These are phyloP conservation scores for Bryoglossum gracile DNA, from an alignment of 495 filamentous ascomycete species.

Conservation along the genomic window DNA sequence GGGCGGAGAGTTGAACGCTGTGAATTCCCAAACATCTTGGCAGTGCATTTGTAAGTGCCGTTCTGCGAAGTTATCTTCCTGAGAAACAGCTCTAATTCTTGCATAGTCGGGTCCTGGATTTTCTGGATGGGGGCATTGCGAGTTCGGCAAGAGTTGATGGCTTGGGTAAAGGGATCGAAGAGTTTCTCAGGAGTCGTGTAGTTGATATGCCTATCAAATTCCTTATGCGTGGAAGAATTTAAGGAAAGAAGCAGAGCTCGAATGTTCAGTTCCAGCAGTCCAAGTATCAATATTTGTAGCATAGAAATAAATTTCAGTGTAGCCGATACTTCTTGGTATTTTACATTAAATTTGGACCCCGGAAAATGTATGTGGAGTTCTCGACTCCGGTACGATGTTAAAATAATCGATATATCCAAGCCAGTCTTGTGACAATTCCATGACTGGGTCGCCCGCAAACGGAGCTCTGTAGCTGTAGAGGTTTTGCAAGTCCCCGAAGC, in stretches of 20 bases:
- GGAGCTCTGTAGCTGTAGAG: conserved; percentile 12
- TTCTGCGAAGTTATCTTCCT: conserved; percentile 47
- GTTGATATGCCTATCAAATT: conserved; percentile 42
- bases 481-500: conserved; percentile 23
- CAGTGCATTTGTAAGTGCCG: conserved; percentile 37
- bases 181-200: conserved; percentile 40
- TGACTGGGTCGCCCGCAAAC: conserved; percentile 21
- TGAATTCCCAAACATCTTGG: conserved; percentile 34
- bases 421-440: conserved; percentile 26
- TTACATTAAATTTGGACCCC: not conserved
- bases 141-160: conserved; percentile 41
- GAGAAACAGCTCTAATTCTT: conserved; percentile 39
- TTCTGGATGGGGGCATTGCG: conserved; percentile 45
- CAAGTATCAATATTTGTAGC: too few relatives aligned
- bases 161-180: conserved; percentile 49
- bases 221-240: conserved; percentile 9
- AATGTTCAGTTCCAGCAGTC: too few relatives aligned
- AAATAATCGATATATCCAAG: conserved; percentile 24
- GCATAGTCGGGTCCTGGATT: conserved; percentile 48
- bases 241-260: too few relatives aligned
- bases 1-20: conserved; percentile 39
- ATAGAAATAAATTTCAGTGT: too few relatives aligned
- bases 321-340: too few relatives aligned
- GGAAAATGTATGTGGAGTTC: not conserved
- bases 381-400: not conserved